Evolutionary conservation across 2,329 filamentous ascomycete genomes (phyloP).

Genomic region (Ophiosphaerella korrae): DNA sequence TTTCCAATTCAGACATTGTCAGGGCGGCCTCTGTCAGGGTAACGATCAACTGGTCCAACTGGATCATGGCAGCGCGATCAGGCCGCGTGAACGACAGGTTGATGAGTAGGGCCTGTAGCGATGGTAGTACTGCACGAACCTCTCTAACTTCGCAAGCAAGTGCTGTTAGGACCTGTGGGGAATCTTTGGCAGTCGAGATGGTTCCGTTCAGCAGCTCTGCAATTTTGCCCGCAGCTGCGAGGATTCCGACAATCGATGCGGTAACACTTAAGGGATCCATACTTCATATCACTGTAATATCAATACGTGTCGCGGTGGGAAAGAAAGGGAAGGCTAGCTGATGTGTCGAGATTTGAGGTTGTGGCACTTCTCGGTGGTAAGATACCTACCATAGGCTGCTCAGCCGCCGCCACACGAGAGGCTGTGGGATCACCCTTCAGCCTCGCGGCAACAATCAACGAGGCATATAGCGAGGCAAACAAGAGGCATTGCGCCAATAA

Average conservation of each 20-base stretch:
- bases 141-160: constrained; percentile 2
- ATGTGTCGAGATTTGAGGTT: too few species aligned
- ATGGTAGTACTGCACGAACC: constrained; percentile 2
- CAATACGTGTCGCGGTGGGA: too few species aligned
- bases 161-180: constrained; percentile 2
- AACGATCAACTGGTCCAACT: constrained; percentile 6
- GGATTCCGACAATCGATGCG: constrained; percentile 11
- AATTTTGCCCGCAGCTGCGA: constrained; percentile 7
- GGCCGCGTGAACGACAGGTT: constrained; percentile 2
- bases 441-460: too few species aligned
- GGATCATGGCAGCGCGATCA: constrained; percentile 7
- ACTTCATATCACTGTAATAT: not conserved
- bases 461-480: too few species aligned
- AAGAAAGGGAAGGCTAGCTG: too few species aligned
- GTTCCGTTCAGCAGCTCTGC: not conserved
- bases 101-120: constrained; percentile 3
- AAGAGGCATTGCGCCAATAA: too few species aligned
- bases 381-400: too few species aligned
- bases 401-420: too few species aligned
- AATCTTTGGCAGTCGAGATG: constrained; percentile 7
- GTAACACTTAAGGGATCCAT: constrained; percentile 14
- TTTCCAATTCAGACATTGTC: constrained; percentile 1
- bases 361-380: too few species aligned
- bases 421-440: too few species aligned
- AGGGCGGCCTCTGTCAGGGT: constrained; percentile 7